A percentile compares a stretch with the other conserved stretches of the same genome.
phyloP scores from a whole-genome alignment of 2,329 filamentous ascomycete species.

The Emmonsia crescens region DNA sequence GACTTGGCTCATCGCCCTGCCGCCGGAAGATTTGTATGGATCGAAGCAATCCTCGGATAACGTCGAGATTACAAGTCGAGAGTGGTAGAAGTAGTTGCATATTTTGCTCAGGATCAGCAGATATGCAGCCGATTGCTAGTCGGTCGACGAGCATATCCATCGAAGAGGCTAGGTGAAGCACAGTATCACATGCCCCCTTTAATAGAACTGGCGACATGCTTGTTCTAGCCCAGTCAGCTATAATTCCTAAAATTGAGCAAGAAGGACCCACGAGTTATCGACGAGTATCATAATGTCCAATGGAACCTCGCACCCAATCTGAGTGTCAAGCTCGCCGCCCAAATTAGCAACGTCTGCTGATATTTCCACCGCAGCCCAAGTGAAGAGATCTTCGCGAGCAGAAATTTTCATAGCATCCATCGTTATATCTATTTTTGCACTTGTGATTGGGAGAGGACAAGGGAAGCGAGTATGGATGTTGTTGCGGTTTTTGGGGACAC shows the following conservation, averaged over 20 bases:
- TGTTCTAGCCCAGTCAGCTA: conserved; percentile 12
- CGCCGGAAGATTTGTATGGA: conserved; percentile 14
- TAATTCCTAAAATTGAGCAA: conserved; percentile 6
- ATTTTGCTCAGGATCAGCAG: conserved; percentile 11
- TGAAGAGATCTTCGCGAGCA: conserved; percentile 6
- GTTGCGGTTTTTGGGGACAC: conserved; percentile 6
- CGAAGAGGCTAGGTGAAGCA: conserved; percentile 17
- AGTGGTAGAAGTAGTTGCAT: conserved; percentile 20
- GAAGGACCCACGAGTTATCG: conserved; percentile 23
- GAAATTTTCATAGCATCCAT: conserved; percentile 10
- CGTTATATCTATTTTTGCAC: conserved; percentile 9
- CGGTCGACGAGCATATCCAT: conserved; percentile 17
- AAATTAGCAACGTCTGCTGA: conserved; percentile 16
- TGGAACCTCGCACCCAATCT: conserved; percentile 15
- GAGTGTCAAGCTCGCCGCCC: conserved; percentile 2
- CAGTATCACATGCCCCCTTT: conserved; percentile 16
- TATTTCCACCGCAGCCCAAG: conserved; percentile 29
- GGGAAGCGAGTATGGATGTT: conserved; percentile 5
- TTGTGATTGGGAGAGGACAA: conserved; percentile 8
- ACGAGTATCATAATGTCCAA: conserved; percentile 28
- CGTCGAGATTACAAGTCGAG: conserved; percentile 16
- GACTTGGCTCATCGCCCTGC: conserved; percentile 4
- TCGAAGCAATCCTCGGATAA: conserved; percentile 14
- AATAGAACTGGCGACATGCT: conserved; percentile 12
- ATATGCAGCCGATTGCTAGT: conserved; percentile 19